A percentile compares a stretch with the other conserved stretches of the same genome.
These are phyloP conservation scores for Infundibulicybe gibba DNA, from an alignment of 768 basidiomycete genomes.

Conservation along the genomic window DNA sequence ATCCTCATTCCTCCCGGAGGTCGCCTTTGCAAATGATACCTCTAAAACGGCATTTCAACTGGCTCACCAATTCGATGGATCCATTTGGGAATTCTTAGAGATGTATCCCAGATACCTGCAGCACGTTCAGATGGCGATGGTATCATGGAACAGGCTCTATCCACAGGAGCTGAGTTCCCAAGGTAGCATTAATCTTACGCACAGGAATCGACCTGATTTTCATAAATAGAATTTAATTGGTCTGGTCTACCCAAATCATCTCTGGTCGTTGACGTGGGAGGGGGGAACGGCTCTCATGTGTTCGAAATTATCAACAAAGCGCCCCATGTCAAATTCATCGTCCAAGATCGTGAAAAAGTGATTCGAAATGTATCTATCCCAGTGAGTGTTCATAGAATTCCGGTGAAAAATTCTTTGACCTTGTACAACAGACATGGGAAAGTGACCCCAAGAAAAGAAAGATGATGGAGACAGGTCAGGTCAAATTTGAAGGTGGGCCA, in stretches of 20 bases:
- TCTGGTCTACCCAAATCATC: slow-evolving; percentile 4
- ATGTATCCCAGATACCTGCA: slow-evolving; percentile 3
- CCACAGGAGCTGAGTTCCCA: slow-evolving; percentile 3
- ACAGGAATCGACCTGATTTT: background rate
- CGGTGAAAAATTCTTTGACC: background rate
- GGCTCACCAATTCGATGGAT: background rate
- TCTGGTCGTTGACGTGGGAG: too few species aligned
- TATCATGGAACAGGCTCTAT: slow-evolving; percentile 3
- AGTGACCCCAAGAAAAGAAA: background rate
- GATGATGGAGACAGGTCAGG: background rate
- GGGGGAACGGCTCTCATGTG: slow-evolving; percentile 10
- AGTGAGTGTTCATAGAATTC: slow-evolving; percentile 2
- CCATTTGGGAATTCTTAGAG: slow-evolving; percentile 7
- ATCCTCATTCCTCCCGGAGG: slow-evolving; percentile 15
- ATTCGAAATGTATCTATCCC: slow-evolving; percentile 2
- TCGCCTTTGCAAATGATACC: slow-evolving; percentile 3
- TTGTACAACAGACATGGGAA: background rate
- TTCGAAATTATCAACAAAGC: slow-evolving; percentile 8
- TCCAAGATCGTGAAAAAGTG: too few species aligned
- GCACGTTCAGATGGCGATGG: too few species aligned
- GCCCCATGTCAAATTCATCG: slow-evolving; percentile 9
- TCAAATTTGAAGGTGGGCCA: slow-evolving; percentile 4
- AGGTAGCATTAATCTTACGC: slow-evolving; percentile 1
- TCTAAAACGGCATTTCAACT: slow-evolving; percentile 1
- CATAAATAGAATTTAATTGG: slow-evolving; percentile 14